Base-by-base conservation (phyloP, 169 alveolate genomes). In the Plasmodium malariae region DNA sequence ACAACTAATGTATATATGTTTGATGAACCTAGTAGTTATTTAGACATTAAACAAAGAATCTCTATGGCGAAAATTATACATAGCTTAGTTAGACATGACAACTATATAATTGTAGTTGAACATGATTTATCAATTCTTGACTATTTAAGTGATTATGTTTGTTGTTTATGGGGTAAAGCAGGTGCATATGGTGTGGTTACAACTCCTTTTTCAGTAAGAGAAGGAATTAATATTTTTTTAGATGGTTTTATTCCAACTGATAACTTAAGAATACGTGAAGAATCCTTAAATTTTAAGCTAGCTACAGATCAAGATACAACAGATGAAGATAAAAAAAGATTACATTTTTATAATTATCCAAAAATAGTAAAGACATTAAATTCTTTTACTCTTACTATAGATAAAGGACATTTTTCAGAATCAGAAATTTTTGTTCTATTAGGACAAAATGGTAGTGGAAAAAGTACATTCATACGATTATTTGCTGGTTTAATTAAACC, bases 101-200 rank as follows among this genome's bases (percentile, higher is more conserved):
- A 97, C 85, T 99, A 98, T 92, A 97, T 99, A 26, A 97, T 98
- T 49, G 99, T 97, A 57, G 99, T 98, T 1, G 99, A 98, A 95
- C 99, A 99, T 95, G 99, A 99, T 92, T 95, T 99, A 73, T 97
- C 99, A n/a, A 99, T 99, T 43, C 94, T 98, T 74, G 99, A 99
- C 94, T 99, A 99, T 93, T 91, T 99, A 72, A 97, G 99, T 30
- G 99, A 99, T 93, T 97, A 96, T 94, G 97, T 99, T 19, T 99
- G 99, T 90, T 98, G 99, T 69, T 96, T 99, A 62, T 99, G 99
- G 98, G 99, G 99, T 21, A 93, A 94, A 74, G 99, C 99, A 24
- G 98, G 99, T 28, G 99, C 98, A 36, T 99, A 99, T 93, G 99
- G 99, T n/a, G 99, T 99, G 1, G 99, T 99, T 11, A 98, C 99